Evolutionary conservation across 805 yeast species (phyloP).

Genomic region (Vanderwaltozyma verrucispora): DNA sequence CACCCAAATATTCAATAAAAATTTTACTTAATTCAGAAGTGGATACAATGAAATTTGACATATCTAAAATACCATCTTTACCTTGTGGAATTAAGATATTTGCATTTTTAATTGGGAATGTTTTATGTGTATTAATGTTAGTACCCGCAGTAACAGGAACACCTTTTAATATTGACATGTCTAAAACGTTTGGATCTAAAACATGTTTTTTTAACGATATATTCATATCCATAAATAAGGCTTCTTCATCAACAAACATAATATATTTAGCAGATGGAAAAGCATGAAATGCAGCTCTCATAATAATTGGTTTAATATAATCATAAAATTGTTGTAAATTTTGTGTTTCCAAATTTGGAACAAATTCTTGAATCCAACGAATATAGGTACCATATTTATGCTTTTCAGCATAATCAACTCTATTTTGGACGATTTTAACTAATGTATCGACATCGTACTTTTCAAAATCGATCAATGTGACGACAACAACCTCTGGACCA

Average conservation of each 20-base stretch:
- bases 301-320: constrained; percentile 20
- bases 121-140: constrained; percentile 45
- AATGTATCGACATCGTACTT: constrained; percentile 49
- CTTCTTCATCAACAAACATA: constrained; percentile 77
- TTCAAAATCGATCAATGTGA: constrained; percentile 70
- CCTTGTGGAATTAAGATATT: constrained; percentile 63
- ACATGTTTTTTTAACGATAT: constrained; percentile 52
- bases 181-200: constrained; percentile 49
- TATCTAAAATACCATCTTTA: constrained; percentile 43
- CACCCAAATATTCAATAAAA: constrained; percentile 71
- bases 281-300: constrained; percentile 87
- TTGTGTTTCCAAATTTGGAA: constrained; percentile 45
- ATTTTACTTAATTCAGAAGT: constrained; percentile 56
- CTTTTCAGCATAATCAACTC: constrained; percentile 77
- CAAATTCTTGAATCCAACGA: constrained; percentile 77
- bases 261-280: constrained; percentile 87
- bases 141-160: constrained; percentile 46
- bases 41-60: constrained; percentile 50
- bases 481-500: constrained; percentile 60
- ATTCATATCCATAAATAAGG: constrained; percentile 62
- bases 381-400: constrained; percentile 77
- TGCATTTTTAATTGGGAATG: constrained; percentile 43
- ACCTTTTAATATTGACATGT: constrained; percentile 53
- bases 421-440: constrained; percentile 65
- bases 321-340: constrained; percentile 23